A percentile compares a stretch with the other conserved stretches of the same genome.
Evolutionary conservation across 2,329 filamentous ascomycete genomes (phyloP).

Genomic region (Xylaria sp.): DNA sequence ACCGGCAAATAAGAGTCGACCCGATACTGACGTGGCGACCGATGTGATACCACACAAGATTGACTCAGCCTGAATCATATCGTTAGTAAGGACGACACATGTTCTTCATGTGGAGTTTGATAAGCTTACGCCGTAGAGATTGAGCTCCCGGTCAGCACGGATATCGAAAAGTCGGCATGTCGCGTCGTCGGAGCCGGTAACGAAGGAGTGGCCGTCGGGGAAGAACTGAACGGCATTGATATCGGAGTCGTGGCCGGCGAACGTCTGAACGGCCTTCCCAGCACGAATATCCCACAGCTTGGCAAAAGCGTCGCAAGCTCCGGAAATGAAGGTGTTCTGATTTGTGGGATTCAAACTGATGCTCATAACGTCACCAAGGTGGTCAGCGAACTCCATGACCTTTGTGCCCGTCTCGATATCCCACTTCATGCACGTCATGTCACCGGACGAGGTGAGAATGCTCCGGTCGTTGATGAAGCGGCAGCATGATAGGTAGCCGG

Average conservation of each 20-base stretch:
- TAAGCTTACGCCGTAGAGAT: conserved; percentile 59
- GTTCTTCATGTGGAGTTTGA: neutral
- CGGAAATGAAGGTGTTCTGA: conserved; percentile 99
- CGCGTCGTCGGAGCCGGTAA: conserved; percentile 94
- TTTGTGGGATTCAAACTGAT: conserved; percentile 99
- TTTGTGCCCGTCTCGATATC: conserved; percentile 97
- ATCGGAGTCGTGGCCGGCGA: conserved; percentile 95
- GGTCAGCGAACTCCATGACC: conserved; percentile 96
- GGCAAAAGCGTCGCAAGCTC: conserved; percentile 95
- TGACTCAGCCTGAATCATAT: conserved; percentile 70
- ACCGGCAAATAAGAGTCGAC: conserved; percentile 88
- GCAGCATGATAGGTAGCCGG: conserved; percentile 95
- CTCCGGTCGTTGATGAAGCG: conserved; percentile 98
- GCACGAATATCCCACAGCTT: conserved; percentile 99
- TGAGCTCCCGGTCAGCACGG: conserved; percentile 77
- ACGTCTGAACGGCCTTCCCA: conserved; percentile 97
- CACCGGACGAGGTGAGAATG: conserved; percentile 94
- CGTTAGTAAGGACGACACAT: conserved; percentile 18
- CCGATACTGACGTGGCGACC: conserved; percentile 95
- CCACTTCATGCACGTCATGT: conserved; percentile 99
- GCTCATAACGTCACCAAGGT: conserved; percentile 98
- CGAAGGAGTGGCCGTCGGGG: conserved; percentile 96
- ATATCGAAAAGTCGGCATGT: conserved; percentile 98
- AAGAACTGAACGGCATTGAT: conserved; percentile 99
- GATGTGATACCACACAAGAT: conserved; percentile 98